phyloP scores from a whole-genome alignment of 192 early-diverging fungal species.

The Martensiomyces pterosporus region DNA sequence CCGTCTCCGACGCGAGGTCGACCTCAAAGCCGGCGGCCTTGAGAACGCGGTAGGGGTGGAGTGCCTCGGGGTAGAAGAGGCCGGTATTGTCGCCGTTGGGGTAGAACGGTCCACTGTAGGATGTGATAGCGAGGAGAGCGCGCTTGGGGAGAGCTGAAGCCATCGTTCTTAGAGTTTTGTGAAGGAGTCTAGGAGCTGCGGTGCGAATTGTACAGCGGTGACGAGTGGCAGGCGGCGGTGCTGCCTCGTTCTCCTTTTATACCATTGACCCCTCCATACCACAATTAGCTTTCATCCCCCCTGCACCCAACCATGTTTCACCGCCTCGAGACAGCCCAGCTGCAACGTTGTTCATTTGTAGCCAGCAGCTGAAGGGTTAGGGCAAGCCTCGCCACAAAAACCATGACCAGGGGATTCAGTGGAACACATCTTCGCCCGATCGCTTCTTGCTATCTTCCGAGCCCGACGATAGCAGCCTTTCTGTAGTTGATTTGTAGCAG shows the following conservation, averaged over 20 bases:
- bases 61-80: constrained; percentile 54
- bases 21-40: constrained; percentile 49
- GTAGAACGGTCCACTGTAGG: constrained; percentile 52
- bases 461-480: no score
- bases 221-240: no score
- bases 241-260: no score
- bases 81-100: constrained; percentile 52
- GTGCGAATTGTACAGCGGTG: constrained; percentile 1
- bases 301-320: no score
- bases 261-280: no score
- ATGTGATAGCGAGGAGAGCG: constrained; percentile 50
- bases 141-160: constrained; percentile 44
- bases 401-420: no score
- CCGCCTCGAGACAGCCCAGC: background rate
- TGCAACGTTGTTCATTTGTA: background rate
- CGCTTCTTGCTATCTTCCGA: no score
- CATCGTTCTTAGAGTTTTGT: constrained; percentile 5
- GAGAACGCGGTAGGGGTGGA: constrained; percentile 51
- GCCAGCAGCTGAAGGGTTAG: no score
- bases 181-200: background rate
- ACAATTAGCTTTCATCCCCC: no score
- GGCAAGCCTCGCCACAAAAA: no score
- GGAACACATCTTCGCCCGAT: no score
- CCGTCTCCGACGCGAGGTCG: constrained; percentile 54
- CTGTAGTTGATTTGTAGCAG: no score